Percentiles rank a stretch among this genome's conserved stretches.
Evolutionary conservation across 2,329 filamentous ascomycete genomes (phyloP).

Genomic region (Colletotrichum camelliae): DNA sequence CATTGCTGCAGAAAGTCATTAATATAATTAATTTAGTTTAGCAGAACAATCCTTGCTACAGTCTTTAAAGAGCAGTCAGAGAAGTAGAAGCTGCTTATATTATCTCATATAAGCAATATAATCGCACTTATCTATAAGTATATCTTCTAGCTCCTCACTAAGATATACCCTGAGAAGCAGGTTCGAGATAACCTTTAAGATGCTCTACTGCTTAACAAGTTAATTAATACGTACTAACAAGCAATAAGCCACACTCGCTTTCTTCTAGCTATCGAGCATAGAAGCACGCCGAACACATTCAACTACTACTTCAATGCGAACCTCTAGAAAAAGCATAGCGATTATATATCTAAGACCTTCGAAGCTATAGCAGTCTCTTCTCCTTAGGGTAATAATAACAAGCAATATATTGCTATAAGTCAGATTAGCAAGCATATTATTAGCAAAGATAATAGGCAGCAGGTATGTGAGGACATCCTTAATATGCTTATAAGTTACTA

Average conservation of each 20-base stretch:
- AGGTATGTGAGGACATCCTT: no score
- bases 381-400: no score
- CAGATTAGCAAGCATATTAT: no score
- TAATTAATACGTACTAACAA: constrained; percentile 48
- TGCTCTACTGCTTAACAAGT: constrained; percentile 47
- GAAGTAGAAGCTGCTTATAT: constrained; percentile 56
- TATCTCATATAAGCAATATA: constrained; percentile 54
- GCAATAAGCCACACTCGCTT: constrained; percentile 55
- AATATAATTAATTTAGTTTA: constrained; percentile 39
- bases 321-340: no score
- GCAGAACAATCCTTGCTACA: constrained; percentile 43
- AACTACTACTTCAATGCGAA: constrained; percentile 52
- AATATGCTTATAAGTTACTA: not conserved
- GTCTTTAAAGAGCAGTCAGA: constrained; percentile 58
- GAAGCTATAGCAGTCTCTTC: constrained; percentile 25
- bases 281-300: constrained; percentile 49
- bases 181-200: constrained; percentile 48
- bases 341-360: no score
- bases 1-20: constrained; percentile 40
- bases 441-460: no score
- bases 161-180: constrained; percentile 46
- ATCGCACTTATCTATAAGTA: constrained; percentile 59
- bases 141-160: constrained; percentile 46
- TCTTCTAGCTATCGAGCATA: constrained; percentile 56
- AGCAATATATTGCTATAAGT: no score